These are phyloP conservation scores for Starmerella floricola DNA, from an alignment of 805 yeast genomes.

Conservation along the genomic window DNA sequence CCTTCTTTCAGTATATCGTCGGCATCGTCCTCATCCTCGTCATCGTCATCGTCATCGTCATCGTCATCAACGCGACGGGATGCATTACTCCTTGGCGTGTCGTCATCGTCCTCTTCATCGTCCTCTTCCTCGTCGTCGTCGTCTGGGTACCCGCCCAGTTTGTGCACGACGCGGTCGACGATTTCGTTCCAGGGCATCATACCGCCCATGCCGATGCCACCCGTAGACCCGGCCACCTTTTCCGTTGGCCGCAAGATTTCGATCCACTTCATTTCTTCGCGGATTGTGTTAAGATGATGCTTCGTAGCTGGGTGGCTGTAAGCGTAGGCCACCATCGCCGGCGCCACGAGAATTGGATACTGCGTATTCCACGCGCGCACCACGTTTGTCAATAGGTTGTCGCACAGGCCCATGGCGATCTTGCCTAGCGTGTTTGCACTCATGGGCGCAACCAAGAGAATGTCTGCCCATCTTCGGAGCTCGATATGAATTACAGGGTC, in stretches of 20 bases:
- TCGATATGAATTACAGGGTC: constrained; percentile 95
- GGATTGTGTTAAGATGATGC: constrained; percentile 60
- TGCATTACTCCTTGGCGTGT: constrained; percentile 10
- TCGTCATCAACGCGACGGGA: constrained; percentile 28
- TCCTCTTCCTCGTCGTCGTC: constrained; percentile 40
- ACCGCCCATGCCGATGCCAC: constrained; percentile 99
- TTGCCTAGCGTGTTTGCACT: constrained; percentile 88
- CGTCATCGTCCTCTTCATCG: constrained; percentile 34
- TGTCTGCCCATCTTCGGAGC: constrained; percentile 44
- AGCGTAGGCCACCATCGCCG: constrained; percentile 90
- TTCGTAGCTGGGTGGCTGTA: constrained; percentile 82
- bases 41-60: constrained; percentile 39
- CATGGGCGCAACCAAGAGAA: constrained; percentile 82
- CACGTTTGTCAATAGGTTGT: constrained; percentile 78
- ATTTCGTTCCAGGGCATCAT: constrained; percentile 97
- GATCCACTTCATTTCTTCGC: constrained; percentile 90
- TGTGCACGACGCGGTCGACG: constrained; percentile 69
- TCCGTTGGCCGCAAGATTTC: constrained; percentile 90
- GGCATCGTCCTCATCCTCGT: constrained; percentile 29
- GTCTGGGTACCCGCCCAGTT: constrained; percentile 51
- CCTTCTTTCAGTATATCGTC: constrained; percentile 18
- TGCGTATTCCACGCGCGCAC: constrained; percentile 92
- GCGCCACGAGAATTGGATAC: constrained; percentile 80
- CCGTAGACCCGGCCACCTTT: constrained; percentile 82
- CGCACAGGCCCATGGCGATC: constrained; percentile 82